phyloP scores from a whole-genome alignment of 106 monocot genomes.

The Platanthera guangdongensis region DNA sequence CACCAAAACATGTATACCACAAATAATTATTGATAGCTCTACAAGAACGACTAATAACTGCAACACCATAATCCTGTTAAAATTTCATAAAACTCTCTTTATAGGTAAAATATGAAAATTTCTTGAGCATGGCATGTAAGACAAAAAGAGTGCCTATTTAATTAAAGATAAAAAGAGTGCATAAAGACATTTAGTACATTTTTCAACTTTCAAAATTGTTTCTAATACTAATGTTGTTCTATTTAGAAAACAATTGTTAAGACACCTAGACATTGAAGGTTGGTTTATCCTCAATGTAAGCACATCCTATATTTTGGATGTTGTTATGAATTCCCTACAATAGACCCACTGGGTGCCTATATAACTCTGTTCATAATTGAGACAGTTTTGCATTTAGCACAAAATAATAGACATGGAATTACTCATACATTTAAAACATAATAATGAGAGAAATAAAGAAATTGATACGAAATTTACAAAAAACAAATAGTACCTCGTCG shows the following conservation, averaged over 20 bases:
- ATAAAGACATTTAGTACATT: background rate
- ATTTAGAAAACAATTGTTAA: background rate
- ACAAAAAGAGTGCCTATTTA: background rate
- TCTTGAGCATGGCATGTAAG: background rate
- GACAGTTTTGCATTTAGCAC: background rate
- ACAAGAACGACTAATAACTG: too few relatives aligned
- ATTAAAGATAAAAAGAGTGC: background rate
- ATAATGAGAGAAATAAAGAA: background rate
- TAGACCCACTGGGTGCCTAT: background rate
- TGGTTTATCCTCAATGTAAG: background rate
- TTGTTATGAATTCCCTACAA: background rate
- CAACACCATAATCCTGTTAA: background rate
- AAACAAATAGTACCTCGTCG: constrained; percentile 48
- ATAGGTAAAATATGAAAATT: background rate
- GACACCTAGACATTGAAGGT: background rate
- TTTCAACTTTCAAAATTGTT: background rate
- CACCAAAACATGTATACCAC: background rate
- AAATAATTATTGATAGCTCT: too few relatives aligned
- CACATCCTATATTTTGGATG: background rate
- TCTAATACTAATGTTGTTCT: background rate
- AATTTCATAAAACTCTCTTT: background rate
- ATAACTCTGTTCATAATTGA: background rate
- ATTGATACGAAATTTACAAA: background rate
- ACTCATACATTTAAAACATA: background rate
- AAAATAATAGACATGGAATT: background rate